Percentiles rank a stretch among this genome's conserved stretches.
These are phyloP conservation scores for Globisporangium alternatum DNA, from an alignment of 352 stramenopile genomes.

Conservation along the genomic window DNA sequence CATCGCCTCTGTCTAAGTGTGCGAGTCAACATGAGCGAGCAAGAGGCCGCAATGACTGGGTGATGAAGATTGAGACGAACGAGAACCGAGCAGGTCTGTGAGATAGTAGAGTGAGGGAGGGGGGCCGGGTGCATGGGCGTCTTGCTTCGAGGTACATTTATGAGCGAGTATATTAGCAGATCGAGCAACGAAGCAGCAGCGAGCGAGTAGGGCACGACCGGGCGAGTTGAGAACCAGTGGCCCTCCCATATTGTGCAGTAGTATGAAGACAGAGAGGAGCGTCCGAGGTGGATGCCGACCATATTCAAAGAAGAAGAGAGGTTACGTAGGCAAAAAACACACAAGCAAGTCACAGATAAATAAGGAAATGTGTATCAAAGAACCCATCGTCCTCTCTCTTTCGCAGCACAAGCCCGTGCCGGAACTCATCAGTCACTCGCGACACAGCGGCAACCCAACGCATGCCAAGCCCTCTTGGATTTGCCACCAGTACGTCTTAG, in stretches of 20 bases:
- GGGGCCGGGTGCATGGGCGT: too few relatives aligned
- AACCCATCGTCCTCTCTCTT: background rate
- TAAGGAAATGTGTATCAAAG: background rate
- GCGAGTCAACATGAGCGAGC: background rate
- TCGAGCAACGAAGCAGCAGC: background rate
- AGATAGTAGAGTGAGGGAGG: background rate
- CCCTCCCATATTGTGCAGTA: background rate
- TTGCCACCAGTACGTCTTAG: too few relatives aligned
- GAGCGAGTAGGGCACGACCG: background rate
- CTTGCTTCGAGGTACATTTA: background rate
- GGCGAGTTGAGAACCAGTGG: too few relatives aligned
- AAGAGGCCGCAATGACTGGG: background rate
- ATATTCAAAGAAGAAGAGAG: background rate
- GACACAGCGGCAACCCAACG: too few relatives aligned
- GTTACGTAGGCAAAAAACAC: background rate
- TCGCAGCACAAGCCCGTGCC: too few relatives aligned
- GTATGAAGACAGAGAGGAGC: background rate
- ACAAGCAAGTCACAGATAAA: background rate
- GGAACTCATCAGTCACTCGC: too few relatives aligned
- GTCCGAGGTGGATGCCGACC: background rate
- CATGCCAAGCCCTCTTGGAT: too few relatives aligned
- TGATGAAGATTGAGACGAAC: background rate
- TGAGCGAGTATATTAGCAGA: slow-evolving; percentile 5
- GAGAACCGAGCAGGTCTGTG: background rate
- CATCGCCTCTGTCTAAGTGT: slow-evolving; percentile 66